These are phyloP conservation scores for Argentina anserina DNA, from an alignment of 306 rosid species.

Conservation along the genomic window DNA sequence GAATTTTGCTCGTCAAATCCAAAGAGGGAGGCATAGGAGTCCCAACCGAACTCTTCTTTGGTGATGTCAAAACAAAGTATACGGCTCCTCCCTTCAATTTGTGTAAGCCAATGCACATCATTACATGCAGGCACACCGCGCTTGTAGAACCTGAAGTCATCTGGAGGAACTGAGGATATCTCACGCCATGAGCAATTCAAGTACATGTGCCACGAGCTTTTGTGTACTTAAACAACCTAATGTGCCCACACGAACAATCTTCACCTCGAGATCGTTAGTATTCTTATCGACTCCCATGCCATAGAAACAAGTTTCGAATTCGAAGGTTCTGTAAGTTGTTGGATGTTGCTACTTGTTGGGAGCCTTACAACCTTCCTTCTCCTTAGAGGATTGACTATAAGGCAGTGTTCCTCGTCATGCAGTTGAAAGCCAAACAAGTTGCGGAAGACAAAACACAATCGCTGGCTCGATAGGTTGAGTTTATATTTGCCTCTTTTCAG, in stretches of 20 bases:
- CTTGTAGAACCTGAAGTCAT: not conserved
- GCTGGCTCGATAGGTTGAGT: not conserved
- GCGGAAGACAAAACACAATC: not conserved
- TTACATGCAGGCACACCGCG: not conserved
- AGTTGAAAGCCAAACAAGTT: not conserved
- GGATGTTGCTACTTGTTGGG: not conserved
- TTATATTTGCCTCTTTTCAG: not conserved
- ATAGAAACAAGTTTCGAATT: not conserved
- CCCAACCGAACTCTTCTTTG: not conserved
- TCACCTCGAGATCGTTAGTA: not conserved
- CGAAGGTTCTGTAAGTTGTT: not conserved
- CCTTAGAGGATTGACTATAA: not conserved
- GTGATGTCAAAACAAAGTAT: not conserved
- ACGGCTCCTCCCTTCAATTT: not conserved
- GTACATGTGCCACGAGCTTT: not conserved
- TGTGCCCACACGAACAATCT: not conserved
- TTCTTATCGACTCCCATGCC: not conserved
- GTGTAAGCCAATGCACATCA: not conserved
- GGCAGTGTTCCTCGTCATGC: not conserved
- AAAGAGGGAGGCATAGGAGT: not conserved
- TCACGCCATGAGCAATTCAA: not conserved
- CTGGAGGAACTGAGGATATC: not conserved
- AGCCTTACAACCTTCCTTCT: not conserved
- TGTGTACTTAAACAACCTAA: not conserved
- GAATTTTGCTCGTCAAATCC: not conserved